A percentile compares a stretch with the other conserved stretches of the same genome.
Evolutionary conservation across 495 filamentous ascomycete genomes (phyloP).

Genomic region (Articulospora tetracladia): DNA sequence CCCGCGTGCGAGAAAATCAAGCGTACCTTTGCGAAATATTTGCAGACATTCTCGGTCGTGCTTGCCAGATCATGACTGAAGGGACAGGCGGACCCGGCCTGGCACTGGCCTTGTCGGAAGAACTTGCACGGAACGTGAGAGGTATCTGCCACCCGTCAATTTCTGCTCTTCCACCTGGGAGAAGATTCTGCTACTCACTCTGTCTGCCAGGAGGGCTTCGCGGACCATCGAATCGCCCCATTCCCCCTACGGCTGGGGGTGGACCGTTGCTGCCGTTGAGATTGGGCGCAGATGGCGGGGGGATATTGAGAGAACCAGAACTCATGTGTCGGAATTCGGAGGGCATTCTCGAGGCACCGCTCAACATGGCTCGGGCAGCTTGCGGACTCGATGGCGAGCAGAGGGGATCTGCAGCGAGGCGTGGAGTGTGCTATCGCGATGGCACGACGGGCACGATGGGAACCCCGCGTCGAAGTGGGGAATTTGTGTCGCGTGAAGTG

Average conservation of each 20-base stretch:
- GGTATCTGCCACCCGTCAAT: slow-evolving; percentile 60
- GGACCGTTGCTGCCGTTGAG: slow-evolving; percentile 26
- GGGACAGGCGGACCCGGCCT: slow-evolving; percentile 92
- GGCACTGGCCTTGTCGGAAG: slow-evolving; percentile 92
- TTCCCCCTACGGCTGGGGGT: slow-evolving; percentile 32
- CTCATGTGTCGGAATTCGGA: slow-evolving; percentile 50
- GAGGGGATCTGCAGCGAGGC: neutral
- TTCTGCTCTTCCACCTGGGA: neutral
- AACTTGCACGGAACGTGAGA: slow-evolving; percentile 99
- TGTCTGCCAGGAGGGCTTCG: slow-evolving; percentile 80
- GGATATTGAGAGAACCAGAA: slow-evolving; percentile 50
- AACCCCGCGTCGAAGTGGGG: slow-evolving; percentile 22
- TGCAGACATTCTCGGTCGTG: slow-evolving; percentile 82
- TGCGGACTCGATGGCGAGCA: neutral
- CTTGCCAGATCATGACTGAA: slow-evolving; percentile 88
- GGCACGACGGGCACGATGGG: neutral
- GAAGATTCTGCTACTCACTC: slow-evolving; percentile 46
- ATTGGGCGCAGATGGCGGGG: slow-evolving; percentile 18
- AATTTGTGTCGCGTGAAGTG: slow-evolving; percentile 10
- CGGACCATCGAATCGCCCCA: slow-evolving; percentile 57
- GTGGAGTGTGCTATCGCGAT: slow-evolving; percentile 2
- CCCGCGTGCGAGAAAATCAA: neutral
- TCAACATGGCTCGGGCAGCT: slow-evolving; percentile 2
- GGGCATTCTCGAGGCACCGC: slow-evolving; percentile 17
- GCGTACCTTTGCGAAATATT: slow-evolving; percentile 95